These are phyloP conservation scores for Venturia pyrina DNA, from an alignment of 2,329 filamentous ascomycete genomes.

Conservation along the genomic window DNA sequence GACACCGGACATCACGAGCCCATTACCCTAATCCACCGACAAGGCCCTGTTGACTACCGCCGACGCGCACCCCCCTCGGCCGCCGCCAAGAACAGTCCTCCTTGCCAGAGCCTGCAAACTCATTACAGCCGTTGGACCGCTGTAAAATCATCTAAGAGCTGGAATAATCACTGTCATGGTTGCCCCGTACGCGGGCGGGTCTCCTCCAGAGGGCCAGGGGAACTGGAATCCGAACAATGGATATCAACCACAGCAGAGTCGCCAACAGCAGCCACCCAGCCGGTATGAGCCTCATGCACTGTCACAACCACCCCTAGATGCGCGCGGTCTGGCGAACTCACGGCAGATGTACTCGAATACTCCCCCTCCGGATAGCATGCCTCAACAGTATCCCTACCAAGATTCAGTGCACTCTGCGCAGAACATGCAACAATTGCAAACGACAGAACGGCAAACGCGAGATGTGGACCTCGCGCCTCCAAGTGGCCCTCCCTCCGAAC, in stretches of 20 bases:
- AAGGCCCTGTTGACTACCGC: not conserved
- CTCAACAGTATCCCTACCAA: slow-evolving; percentile 3
- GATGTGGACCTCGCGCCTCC: not conserved
- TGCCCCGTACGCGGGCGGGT: slow-evolving; percentile 12
- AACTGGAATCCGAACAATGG: slow-evolving; percentile 4
- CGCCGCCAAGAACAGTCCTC: not conserved
- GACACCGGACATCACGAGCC: not conserved
- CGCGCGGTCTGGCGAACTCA: not conserved
- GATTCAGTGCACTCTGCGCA: not conserved
- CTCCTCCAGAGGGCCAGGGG: slow-evolving; percentile 8
- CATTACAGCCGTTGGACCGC: not conserved
- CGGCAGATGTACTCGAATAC: slow-evolving; percentile 6
- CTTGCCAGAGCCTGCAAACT: not conserved
- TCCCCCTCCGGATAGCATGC: not conserved
- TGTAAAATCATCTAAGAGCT: not conserved
- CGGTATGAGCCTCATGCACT: slow-evolving; percentile 1
- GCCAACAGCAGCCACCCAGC: not conserved
- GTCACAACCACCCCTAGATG: not conserved
- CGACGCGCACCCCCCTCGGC: slow-evolving; percentile 2
- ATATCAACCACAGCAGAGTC: not conserved
- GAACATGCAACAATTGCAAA: not conserved
- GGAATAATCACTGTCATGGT: slow-evolving; percentile 6
- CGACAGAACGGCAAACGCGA: not conserved
- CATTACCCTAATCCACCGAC: not conserved
- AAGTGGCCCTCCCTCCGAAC: not conserved